Conservation (phyloP, 768 basidiomycete genomes). For the Leucocoprinus sp. region DNA sequence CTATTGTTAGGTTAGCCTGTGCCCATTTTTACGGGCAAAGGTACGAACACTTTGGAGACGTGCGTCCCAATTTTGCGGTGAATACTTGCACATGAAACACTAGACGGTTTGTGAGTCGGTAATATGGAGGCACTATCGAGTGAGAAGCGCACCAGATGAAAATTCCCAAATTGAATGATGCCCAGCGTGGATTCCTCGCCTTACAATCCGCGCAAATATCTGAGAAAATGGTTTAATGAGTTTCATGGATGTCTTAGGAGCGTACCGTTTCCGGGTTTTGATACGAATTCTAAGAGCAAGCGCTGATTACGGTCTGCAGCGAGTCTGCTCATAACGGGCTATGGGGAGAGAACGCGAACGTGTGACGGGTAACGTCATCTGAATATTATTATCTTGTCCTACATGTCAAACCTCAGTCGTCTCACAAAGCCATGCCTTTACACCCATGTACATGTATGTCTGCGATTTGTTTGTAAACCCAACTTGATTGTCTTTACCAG, state of each 20-base stretch:
- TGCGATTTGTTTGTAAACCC: background rate
- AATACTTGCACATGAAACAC: conserved; percentile 81
- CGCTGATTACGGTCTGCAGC: conserved; percentile 59
- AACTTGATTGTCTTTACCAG: background rate
- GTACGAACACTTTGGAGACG: conserved; percentile 80
- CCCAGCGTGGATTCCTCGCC: conserved; percentile 82
- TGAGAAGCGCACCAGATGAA: conserved; percentile 61
- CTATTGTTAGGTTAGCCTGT: conserved; percentile 29
- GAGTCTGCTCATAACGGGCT: conserved; percentile 42
- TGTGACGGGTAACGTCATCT: no score
- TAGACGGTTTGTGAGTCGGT: conserved; percentile 20
- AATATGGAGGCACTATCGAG: background rate
- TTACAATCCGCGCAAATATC: conserved; percentile 92
- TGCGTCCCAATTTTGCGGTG: conserved; percentile 95
- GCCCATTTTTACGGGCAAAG: background rate
- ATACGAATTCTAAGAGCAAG: conserved; percentile 57
- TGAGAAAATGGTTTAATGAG: conserved; percentile 22
- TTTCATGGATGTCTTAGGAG: background rate
- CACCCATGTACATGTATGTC: conserved; percentile 5
- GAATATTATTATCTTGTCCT: no score
- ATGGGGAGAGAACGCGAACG: conserved; percentile 15
- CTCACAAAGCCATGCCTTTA: conserved; percentile 2
- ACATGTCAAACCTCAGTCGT: no score
- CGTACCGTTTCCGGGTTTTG: conserved; percentile 76
- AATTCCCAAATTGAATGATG: conserved; percentile 80